Percentiles rank a stretch among this genome's conserved stretches.
phyloP scores from a whole-genome alignment of 1,139 yeast genomes.

The Ogataea hybrid region DNA sequence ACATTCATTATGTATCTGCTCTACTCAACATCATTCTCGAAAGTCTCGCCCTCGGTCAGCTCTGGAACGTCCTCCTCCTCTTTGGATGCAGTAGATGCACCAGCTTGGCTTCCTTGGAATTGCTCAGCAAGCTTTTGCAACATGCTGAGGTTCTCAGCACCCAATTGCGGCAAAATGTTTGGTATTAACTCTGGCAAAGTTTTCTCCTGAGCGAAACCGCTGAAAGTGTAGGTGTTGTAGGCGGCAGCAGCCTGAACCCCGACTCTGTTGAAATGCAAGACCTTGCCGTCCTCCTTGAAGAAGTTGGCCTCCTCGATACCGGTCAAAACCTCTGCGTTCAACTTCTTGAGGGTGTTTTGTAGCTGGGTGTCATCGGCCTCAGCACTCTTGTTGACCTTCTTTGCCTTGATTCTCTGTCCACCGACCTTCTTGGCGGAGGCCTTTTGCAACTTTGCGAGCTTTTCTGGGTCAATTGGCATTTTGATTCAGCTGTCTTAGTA shows the following conservation, averaged over 20 bases:
- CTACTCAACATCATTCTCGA: conserved; percentile 48
- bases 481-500: conserved; percentile 15
- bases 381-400: conserved; percentile 55
- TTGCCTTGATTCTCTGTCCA: conserved; percentile 86
- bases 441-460: conserved; percentile 81
- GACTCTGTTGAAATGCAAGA: conserved; percentile 92
- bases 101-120: conserved; percentile 56
- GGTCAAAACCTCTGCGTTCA: conserved; percentile 85
- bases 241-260: conserved; percentile 92
- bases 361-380: conserved; percentile 89
- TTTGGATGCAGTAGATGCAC: conserved; percentile 51
- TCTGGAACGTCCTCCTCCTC: conserved; percentile 76
- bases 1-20: conserved; percentile 12
- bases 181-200: conserved; percentile 92
- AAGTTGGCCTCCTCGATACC: conserved; percentile 96
- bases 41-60: conserved; percentile 92
- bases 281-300: conserved; percentile 95
- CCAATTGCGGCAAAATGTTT: conserved; percentile 92
- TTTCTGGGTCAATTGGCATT: conserved; percentile 88
- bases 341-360: conserved; percentile 85
- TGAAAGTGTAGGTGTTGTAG: conserved; percentile 90
- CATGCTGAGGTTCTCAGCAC: conserved; percentile 92
- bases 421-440: conserved; percentile 75
- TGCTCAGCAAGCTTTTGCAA: conserved; percentile 90
- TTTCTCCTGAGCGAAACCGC: conserved; percentile 95